These are phyloP conservation scores for Amborella trichopoda DNA, from an alignment of 164 flowering plant species.

Conservation along the genomic window DNA sequence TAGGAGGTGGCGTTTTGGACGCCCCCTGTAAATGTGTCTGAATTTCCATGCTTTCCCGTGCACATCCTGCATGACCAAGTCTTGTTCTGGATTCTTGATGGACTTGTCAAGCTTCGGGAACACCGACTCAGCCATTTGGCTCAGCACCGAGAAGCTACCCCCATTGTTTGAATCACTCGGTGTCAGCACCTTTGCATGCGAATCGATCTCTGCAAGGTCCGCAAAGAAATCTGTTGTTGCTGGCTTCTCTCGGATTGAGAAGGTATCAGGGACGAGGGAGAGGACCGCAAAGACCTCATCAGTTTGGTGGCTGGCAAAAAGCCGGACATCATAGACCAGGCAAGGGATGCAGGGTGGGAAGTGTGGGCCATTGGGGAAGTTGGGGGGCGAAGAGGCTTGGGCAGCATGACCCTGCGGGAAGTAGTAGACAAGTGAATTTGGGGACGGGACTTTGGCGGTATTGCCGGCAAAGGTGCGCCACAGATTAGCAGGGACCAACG, in stretches of 20 bases:
- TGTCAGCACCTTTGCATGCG: conserved; percentile 56
- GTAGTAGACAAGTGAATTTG: conserved; percentile 54
- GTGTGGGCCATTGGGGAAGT: conserved; percentile 9
- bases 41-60: conserved; percentile 49
- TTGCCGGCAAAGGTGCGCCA: conserved; percentile 70
- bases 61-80: conserved; percentile 28
- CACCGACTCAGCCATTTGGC: conserved; percentile 64
- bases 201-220: background rate
- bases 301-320: conserved; percentile 33
- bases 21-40: conserved; percentile 55
- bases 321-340: conserved; percentile 20
- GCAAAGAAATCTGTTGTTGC: background rate
- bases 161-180: conserved; percentile 83
- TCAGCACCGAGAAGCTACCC: conserved; percentile 83
- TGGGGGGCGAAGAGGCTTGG: conserved; percentile 18
- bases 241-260: background rate
- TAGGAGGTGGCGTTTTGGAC: conserved; percentile 69
- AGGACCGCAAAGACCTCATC: conserved; percentile 45
- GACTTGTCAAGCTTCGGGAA: conserved; percentile 46
- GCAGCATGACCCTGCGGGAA: conserved; percentile 76
- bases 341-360: conserved; percentile 22
- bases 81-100: conserved; percentile 68
- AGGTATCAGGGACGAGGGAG: conserved; percentile 11
- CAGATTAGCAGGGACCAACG: too few relatives aligned
- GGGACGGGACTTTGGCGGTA: conserved; percentile 29